A percentile compares a stretch with the other conserved stretches of the same genome.
Conservation (phyloP, 306 rosid species). For the Fagus sylvatica region DNA sequence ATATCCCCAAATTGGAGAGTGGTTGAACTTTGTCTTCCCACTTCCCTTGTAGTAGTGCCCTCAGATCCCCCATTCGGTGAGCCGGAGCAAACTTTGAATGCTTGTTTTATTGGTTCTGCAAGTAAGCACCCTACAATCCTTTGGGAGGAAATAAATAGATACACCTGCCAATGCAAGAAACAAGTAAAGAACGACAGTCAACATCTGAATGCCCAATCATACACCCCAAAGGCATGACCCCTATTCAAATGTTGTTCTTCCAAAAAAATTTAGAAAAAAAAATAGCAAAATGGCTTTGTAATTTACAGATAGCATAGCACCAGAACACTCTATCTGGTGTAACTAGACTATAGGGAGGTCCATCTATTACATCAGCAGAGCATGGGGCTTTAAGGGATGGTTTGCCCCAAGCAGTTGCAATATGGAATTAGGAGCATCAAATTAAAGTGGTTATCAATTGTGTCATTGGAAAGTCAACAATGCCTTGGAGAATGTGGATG, state of each 20-base stretch:
- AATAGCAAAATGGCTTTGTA: no score
- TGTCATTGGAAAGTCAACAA: no score
- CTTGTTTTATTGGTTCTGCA: constrained; percentile 71
- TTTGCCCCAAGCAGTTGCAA: no score
- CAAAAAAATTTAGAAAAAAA: no score
- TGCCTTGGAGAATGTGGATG: no score
- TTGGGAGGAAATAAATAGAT: constrained; percentile 56
- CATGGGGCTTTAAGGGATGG: no score
- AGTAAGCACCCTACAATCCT: constrained; percentile 65
- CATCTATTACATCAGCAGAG: no score
- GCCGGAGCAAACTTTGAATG: constrained; percentile 56
- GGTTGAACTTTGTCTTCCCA: constrained; percentile 22
- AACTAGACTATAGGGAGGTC: no score
- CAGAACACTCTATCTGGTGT: no score
- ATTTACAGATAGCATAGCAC: no score
- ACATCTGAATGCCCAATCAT: not conserved
- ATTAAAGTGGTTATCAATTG: no score
- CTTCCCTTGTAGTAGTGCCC: constrained; percentile 26
- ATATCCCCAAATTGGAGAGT: constrained; percentile 68
- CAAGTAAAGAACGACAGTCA: not conserved
- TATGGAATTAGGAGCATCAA: no score
- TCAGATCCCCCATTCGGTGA: constrained; percentile 28
- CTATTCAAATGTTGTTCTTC: not conserved
- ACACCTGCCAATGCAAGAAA: constrained; percentile 43
- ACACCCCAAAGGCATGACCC: not conserved